These are phyloP conservation scores for Casuarina glauca DNA, from an alignment of 306 rosid species.

Conservation along the genomic window DNA sequence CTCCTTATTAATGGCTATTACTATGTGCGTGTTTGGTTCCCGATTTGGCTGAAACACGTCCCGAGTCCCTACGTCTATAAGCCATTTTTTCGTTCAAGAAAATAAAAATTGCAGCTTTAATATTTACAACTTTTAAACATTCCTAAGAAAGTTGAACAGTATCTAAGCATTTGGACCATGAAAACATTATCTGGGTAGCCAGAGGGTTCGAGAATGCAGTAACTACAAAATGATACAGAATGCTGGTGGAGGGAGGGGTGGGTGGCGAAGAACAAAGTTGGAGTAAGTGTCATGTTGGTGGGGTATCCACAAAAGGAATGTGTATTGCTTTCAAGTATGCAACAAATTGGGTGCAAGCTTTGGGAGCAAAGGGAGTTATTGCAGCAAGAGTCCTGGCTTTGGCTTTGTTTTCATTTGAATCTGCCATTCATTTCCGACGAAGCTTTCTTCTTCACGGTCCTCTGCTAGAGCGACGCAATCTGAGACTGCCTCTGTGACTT, in stretches of 20 bases:
- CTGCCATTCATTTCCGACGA: background rate
- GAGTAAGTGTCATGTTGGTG: background rate
- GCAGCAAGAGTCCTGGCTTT: conserved; percentile 1
- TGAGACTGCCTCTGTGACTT: conserved; percentile 41
- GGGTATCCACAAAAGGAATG: background rate
- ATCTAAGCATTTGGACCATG: too few relatives aligned
- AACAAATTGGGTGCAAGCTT: conserved; percentile 10
- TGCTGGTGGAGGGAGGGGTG: background rate
- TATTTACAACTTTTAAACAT: too few relatives aligned
- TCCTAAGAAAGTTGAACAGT: too few relatives aligned
- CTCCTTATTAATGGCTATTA: too few relatives aligned
- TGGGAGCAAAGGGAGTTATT: conserved; percentile 4
- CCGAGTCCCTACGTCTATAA: too few relatives aligned
- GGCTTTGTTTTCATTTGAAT: conserved; percentile 15
- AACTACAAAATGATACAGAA: background rate
- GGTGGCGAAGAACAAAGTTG: background rate
- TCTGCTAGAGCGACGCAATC: background rate
- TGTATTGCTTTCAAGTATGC: conserved; percentile 9
- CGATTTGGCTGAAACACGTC: too few relatives aligned
- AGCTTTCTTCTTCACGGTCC: conserved; percentile 5
- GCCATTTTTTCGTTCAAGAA: too few relatives aligned
- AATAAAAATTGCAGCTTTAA: too few relatives aligned
- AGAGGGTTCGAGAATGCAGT: too few relatives aligned
- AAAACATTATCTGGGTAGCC: too few relatives aligned
- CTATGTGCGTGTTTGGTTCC: too few relatives aligned